Evolutionary conservation across 2,329 filamentous ascomycete species (phyloP), one percentile per base, ranked within the genome.

Genomic region (Stachybotrys chartarum): DNA sequence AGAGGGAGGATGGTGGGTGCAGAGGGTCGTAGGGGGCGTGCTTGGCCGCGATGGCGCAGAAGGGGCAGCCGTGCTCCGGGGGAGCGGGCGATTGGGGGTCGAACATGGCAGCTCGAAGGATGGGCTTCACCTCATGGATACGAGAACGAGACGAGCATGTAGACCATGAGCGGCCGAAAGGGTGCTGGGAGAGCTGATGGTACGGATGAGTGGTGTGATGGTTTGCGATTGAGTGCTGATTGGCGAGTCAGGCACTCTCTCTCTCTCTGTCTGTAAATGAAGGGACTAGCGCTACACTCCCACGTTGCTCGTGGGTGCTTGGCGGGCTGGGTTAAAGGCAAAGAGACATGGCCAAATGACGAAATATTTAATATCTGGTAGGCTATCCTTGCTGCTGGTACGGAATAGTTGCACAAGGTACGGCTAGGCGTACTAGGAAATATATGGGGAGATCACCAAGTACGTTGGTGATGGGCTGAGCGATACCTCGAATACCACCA

Each of bases 11-110:
- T 0, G 79, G 79, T 0, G 80, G 79, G 1, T 62, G 45, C 31
- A 66, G 52, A 3, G 78, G 76, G 54, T 75, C 64, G 68, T 75
- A 80, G 3, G 81, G 72, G 1, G 71, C 58, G 65, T 81, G 85
- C 55, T 72, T 62, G 31, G 67, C 58, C 30, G 78, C 73, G 62
- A 88, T 87, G 58, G 68, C 70, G 75, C 85, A 88, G 67, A 88
- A 88, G 8, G 85, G 82, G 60, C 85, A 88, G 45, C 67, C 63
- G 30, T 67, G 65, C 44, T 63, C 61, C 51, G 66, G 57, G n/a
- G 70, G 58, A 17, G 69, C 65, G 30, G 68, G 54, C 1, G 60
- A 45, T 2, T 67, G 68, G 18, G 71, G 68, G 58, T 75, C 73
- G 61, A 75, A 75, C 60, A 66, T 64, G 58, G 51, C 18, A 30